Evolutionary conservation across 169 alveolate genomes (phyloP), one percentile per base, ranked within the genome.

Genomic region (Theileria parva): DNA sequence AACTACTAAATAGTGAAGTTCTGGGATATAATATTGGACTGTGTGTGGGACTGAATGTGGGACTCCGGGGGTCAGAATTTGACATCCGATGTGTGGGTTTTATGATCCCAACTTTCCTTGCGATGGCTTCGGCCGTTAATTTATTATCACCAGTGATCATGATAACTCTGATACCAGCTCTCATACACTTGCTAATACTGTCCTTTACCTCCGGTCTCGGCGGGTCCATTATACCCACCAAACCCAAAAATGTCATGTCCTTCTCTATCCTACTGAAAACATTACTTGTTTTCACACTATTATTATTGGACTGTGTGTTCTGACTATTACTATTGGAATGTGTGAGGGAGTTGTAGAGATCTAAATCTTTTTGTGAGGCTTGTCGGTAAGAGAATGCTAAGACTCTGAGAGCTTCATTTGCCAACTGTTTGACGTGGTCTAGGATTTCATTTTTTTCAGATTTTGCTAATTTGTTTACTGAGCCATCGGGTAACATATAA

Each of bases 131-230:
- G 0, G 99, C 99, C 0, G 99, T 98, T 72, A 94, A 92, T 66
- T 97, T 93, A 84, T 96, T 96, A 92, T 98, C 99, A 0, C 99
- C 99, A 8, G 99, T 98, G 63, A 98, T 97, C 99, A 98, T 98
- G 74, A 97, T 94, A 4, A 98, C 99, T 74, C 98, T 81, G 65
- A 98, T 98, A 57, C 99, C 99, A 1, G 99, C 99, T 50, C 91
- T 73, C 57, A 86, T 95, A 87, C 99, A 98, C 63, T 93, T 93
- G 80, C 83, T 85, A 34, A 98, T 97, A 25, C 99, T 95, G 59
- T 75, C 85, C 61, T 86, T 86, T 17, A 98, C 99, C 86, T 97
- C 98, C 21, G 98, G 98, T 77, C 99, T 91, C 12, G 99, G 99
- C 5, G 99, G 99, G 86, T 98, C 99, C 81, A 94, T 91, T 32